Evolutionary conservation across 306 rosid genomes (phyloP).

Genomic region (Prunus mume): DNA sequence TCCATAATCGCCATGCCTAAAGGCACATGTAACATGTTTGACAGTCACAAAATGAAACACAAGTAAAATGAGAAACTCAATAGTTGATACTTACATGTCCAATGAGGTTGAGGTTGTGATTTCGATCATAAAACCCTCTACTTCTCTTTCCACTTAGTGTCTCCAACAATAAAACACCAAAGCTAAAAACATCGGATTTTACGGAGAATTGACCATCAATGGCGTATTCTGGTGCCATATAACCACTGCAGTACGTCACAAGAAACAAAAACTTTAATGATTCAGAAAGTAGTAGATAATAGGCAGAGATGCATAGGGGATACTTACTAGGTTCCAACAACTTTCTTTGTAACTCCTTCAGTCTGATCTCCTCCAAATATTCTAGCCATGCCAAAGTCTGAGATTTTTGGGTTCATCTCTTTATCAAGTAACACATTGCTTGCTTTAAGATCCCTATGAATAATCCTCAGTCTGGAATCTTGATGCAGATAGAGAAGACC

Average conservation of each 20-base stretch:
- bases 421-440: slow-evolving; percentile 40
- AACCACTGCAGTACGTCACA: slow-evolving; percentile 31
- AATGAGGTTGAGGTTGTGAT: slow-evolving; percentile 21
- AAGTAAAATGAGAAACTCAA: neutral
- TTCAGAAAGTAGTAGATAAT: neutral
- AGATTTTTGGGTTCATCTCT: slow-evolving; percentile 40
- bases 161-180: slow-evolving; percentile 33
- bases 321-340: slow-evolving; percentile 48
- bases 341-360: slow-evolving; percentile 31
- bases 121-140: slow-evolving; percentile 15
- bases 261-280: neutral
- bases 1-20: slow-evolving; percentile 43
- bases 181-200: slow-evolving; percentile 40
- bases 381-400: slow-evolving; percentile 47
- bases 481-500: slow-evolving; percentile 66
- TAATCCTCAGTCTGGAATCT: slow-evolving; percentile 44
- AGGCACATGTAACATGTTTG: neutral
- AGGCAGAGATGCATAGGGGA: neutral
- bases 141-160: slow-evolving; percentile 32
- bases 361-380: slow-evolving; percentile 34
- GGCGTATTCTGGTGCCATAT: slow-evolving; percentile 64
- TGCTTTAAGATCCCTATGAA: slow-evolving; percentile 44
- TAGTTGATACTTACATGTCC: slow-evolving; percentile 25
- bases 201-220: slow-evolving; percentile 45
- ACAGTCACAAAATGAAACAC: neutral